Evolutionary conservation across 306 rosid genomes (phyloP).

Genomic region (Rosa rugosa): DNA sequence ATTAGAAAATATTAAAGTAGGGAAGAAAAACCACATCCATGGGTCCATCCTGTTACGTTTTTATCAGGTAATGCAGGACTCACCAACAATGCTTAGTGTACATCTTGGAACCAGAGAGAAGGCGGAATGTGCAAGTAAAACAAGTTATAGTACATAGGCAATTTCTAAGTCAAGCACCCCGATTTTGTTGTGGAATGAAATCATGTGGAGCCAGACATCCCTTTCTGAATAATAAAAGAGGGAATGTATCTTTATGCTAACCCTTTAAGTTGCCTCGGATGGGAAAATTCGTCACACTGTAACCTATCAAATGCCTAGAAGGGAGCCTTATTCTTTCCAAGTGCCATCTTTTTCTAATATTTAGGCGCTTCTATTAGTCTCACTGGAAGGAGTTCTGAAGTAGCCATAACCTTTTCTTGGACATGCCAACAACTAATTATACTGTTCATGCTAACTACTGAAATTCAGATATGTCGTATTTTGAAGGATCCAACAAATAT

Average conservation of each 20-base stretch:
- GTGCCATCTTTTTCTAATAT: neutral
- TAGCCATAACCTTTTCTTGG: neutral
- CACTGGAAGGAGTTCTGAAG: neutral
- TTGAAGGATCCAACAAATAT: neutral
- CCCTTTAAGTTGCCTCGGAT: neutral
- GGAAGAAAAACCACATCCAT: neutral
- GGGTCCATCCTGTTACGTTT: neutral
- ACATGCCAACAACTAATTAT: neutral
- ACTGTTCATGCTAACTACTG: neutral
- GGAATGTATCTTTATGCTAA: neutral
- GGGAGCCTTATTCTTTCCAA: neutral
- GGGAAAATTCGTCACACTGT: neutral
- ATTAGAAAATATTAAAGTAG: neutral
- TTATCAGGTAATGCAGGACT: neutral
- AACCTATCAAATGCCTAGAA: slow-evolving; percentile 2
- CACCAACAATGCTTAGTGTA: neutral
- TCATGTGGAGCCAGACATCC: neutral
- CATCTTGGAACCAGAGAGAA: neutral
- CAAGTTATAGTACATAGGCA: neutral
- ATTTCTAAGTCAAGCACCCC: neutral
- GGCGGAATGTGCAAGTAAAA: neutral
- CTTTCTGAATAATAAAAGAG: neutral
- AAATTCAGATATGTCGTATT: neutral
- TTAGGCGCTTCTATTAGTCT: neutral
- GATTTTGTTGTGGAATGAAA: neutral